Conservation (phyloP, 495 filamentous ascomycete species). For the Penicillium macrosclerotiorum region DNA sequence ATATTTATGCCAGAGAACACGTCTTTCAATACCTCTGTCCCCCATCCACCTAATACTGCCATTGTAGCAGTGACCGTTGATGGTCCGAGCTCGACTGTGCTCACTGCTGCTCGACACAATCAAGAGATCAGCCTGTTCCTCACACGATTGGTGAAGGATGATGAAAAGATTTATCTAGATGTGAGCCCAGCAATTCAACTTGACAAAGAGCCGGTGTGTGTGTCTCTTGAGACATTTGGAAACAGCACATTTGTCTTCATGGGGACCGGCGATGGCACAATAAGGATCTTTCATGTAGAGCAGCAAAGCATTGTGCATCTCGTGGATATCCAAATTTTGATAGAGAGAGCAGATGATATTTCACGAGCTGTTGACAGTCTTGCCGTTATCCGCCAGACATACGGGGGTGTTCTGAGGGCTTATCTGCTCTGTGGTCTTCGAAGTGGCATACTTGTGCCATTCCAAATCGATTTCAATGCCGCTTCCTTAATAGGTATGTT, state of each 20-base stretch:
- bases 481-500: constrained; percentile 27
- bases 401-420: constrained; percentile 8
- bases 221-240: constrained; percentile 30
- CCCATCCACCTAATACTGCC: constrained; percentile 16
- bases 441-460: constrained; percentile 41
- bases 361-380: constrained; percentile 43
- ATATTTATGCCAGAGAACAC: constrained; percentile 28
- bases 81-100: constrained; percentile 23
- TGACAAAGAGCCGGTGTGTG: constrained; percentile 35
- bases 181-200: constrained; percentile 18
- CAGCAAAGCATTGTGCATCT: constrained; percentile 17
- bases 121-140: constrained; percentile 24
- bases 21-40: constrained; percentile 13
- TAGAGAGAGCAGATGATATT: constrained; percentile 24
- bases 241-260: constrained; percentile 31
- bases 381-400: constrained; percentile 18
- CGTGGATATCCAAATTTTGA: constrained; percentile 10
- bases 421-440: constrained; percentile 43
- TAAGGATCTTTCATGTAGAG: constrained; percentile 30
- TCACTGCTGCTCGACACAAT: constrained; percentile 23
- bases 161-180: constrained; percentile 14
- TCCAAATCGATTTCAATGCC: constrained; percentile 23
- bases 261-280: constrained; percentile 35
- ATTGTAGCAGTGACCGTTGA: constrained; percentile 33
- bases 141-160: constrained; percentile 12